Percentiles rank a stretch among this genome's conserved stretches.
These are phyloP conservation scores for Aspergillus fijiensis DNA, from an alignment of 2,329 filamentous ascomycete species.

Conservation along the genomic window DNA sequence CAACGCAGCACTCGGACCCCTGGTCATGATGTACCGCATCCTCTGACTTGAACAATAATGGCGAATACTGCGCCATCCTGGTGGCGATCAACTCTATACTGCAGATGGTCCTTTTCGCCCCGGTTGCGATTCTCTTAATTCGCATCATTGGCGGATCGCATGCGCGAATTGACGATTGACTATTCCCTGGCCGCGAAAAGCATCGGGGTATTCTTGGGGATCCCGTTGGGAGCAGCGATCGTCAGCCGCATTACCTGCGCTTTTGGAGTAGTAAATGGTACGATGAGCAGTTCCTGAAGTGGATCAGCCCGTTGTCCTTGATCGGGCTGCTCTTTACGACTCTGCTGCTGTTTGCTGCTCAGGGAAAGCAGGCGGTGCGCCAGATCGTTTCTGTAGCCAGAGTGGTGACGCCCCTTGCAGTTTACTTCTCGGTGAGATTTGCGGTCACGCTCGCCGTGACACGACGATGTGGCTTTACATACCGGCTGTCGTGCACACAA, in stretches of 20 bases:
- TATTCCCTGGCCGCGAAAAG: slow-evolving; percentile 74
- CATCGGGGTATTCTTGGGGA: slow-evolving; percentile 81
- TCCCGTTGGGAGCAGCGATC: slow-evolving; percentile 76
- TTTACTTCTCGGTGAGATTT: slow-evolving; percentile 80
- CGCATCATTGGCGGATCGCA: slow-evolving; percentile 61
- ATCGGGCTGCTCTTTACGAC: slow-evolving; percentile 87
- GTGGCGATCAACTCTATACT: slow-evolving; percentile 74
- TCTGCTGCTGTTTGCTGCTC: slow-evolving; percentile 78
- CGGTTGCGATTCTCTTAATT: slow-evolving; percentile 68
- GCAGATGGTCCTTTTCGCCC: slow-evolving; percentile 72
- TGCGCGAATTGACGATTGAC: slow-evolving; percentile 44
- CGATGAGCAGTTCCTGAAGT: slow-evolving; percentile 66
- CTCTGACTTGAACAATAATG: slow-evolving; percentile 40
- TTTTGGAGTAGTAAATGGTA: slow-evolving; percentile 61
- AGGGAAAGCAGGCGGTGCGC: slow-evolving; percentile 72
- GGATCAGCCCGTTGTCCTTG: slow-evolving; percentile 70
- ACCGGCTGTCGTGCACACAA: slow-evolving; percentile 69
- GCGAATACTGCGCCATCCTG: slow-evolving; percentile 78
- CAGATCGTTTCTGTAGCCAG: slow-evolving; percentile 81
- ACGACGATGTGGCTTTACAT: slow-evolving; percentile 68
- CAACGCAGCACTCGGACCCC: slow-evolving; percentile 67
- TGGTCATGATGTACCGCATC: slow-evolving; percentile 95
- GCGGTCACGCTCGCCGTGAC: slow-evolving; percentile 63
- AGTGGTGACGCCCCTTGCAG: slow-evolving; percentile 74
- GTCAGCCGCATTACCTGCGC: slow-evolving; percentile 69